A percentile compares a stretch with the other conserved stretches of the same genome.
phyloP scores from a whole-genome alignment of 1,284 basidiomycete genomes.

The Veloporphyrellus conicus region DNA sequence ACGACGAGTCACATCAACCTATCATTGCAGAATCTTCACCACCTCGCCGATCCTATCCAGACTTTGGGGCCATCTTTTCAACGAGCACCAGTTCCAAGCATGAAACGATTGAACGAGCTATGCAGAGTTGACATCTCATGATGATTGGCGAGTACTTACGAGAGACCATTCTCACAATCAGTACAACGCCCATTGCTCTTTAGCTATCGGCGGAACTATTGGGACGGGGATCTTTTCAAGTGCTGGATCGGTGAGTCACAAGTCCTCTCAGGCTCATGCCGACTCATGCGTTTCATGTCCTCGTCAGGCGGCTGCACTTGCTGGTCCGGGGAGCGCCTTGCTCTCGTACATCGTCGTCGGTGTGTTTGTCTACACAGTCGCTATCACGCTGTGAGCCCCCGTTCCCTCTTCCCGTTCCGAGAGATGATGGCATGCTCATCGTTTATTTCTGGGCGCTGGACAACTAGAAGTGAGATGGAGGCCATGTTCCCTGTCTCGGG shows the following conservation, averaged over 20 bases:
- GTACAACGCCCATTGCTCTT: neutral
- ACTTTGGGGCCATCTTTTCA: constrained; percentile 6
- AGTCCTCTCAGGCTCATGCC: too few relatives aligned
- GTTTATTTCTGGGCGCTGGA: too few relatives aligned
- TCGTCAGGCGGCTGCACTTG: constrained; percentile 38
- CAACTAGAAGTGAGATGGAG: constrained; percentile 40
- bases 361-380: constrained; percentile 52
- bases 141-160: constrained; percentile 37
- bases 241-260: constrained; percentile 37
- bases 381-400: constrained; percentile 43
- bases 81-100: constrained; percentile 16
- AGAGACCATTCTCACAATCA: neutral
- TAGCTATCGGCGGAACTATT: constrained; percentile 45
- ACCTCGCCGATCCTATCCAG: too few relatives aligned
- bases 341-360: constrained; percentile 49
- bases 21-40: too few relatives aligned
- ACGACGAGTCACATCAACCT: too few relatives aligned
- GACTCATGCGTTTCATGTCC: too few relatives aligned
- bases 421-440: too few relatives aligned
- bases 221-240: constrained; percentile 46
- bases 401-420: neutral
- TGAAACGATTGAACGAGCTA: constrained; percentile 37
- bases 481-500: constrained; percentile 46
- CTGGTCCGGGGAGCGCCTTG: constrained; percentile 49
- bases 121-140: constrained; percentile 40